Evolutionary conservation across 2,329 filamentous ascomycete genomes (phyloP).

Genomic region (Hymenotorrendiella dingleyae): DNA sequence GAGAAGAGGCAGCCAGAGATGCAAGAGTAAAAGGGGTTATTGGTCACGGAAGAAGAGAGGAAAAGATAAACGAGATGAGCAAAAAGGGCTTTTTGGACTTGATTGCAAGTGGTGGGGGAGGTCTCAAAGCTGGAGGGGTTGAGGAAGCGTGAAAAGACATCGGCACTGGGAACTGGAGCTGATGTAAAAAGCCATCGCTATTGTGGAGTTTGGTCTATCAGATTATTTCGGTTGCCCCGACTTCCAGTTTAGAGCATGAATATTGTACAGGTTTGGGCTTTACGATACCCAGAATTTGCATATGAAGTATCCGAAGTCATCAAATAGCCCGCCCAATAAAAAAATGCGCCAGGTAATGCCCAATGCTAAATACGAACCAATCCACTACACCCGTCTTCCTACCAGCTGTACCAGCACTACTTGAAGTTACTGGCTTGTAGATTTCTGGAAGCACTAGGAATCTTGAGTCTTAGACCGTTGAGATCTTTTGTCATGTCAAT

Average conservation of each 20-base stretch:
- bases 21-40: conserved; percentile 67
- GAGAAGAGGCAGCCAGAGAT: conserved; percentile 66
- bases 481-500: conserved; percentile 87
- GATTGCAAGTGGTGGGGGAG: conserved; percentile 62
- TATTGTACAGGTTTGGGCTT: conserved; percentile 23
- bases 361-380: conserved; percentile 7
- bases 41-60: conserved; percentile 73
- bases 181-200: too few species aligned
- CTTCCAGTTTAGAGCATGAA: too few species aligned
- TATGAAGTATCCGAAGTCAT: not conserved
- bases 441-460: conserved; percentile 93
- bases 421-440: conserved; percentile 89
- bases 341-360: conserved; percentile 1
- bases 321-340: not conserved
- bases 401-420: conserved; percentile 21
- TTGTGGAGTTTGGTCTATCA: too few species aligned
- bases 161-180: too few species aligned
- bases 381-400: conserved; percentile 14
- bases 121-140: conserved; percentile 51
- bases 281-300: conserved; percentile 16
- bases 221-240: too few species aligned
- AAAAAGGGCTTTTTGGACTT: conserved; percentile 94
- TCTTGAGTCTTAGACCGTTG: conserved; percentile 75
- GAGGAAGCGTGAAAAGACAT: conserved; percentile 29
- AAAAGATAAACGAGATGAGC: conserved; percentile 91